A percentile compares a stretch with the other conserved stretches of the same genome.
Conservation (phyloP, 805 yeast species). For the Wickerhamomyces hampshirensis region DNA sequence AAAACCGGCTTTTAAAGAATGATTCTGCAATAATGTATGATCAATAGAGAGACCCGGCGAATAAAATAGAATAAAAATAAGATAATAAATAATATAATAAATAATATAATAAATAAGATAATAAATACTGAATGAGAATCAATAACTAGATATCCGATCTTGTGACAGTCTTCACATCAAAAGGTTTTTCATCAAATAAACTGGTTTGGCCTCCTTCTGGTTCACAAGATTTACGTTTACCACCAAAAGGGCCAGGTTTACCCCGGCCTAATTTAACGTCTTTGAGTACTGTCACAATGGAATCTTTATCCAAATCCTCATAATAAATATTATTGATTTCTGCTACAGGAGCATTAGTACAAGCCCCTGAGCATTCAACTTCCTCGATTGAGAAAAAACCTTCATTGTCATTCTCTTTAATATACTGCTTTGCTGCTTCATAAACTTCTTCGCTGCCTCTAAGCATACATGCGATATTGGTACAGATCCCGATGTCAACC, state of each 20-base stretch:
- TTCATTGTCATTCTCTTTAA: conserved; percentile 59
- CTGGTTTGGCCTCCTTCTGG: conserved; percentile 68
- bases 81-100: not conserved
- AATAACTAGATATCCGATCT: conserved; percentile 55
- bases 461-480: conserved; percentile 86
- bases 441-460: conserved; percentile 79
- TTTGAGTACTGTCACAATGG: conserved; percentile 54
- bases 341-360: conserved; percentile 88
- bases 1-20: too few relatives aligned
- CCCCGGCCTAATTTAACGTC: conserved; percentile 60
- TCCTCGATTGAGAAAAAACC: conserved; percentile 76
- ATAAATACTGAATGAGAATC: not conserved
- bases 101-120: not conserved
- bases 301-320: conserved; percentile 75
- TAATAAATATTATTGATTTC: conserved; percentile 79
- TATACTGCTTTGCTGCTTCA: conserved; percentile 57
- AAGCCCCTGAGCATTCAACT: conserved; percentile 89
- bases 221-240: conserved; percentile 64
- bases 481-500: conserved; percentile 78
- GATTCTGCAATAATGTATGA: not conserved
- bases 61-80: not conserved
- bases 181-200: conserved; percentile 56
- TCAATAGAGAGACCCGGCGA: not conserved
- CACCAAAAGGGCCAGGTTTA: conserved; percentile 64
- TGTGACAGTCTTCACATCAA: conserved; percentile 63